Base-by-base conservation (phyloP, 2,329 filamentous ascomycete species). In the Herpotrichia juniperi region DNA sequence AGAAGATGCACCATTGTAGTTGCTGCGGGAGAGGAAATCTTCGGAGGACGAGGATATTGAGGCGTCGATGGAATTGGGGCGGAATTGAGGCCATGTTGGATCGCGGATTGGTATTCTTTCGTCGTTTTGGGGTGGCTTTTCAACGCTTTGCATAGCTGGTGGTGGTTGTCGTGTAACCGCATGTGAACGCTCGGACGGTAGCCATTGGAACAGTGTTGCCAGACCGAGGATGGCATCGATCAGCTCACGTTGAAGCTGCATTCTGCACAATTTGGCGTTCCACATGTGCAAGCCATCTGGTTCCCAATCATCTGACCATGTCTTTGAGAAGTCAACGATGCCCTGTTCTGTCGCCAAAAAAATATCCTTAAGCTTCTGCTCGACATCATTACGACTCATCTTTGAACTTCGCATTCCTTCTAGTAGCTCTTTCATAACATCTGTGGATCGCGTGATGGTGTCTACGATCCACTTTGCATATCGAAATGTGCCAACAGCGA, bases 41-140 rank as follows among this genome's bases (percentile, higher is more conserved):
- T 40, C 37, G 21, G 21, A 24, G 4, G 10, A 40, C 14, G 37
- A 40, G 26, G 26, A 61, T 22, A 19, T 69, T 62, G 4, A 51
- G n/a, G n/a, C n/a, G n/a, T n/a, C 53, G 4, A 58, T 54, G 26
- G 72, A 77, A 57, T 87, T 83, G n/a, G 86, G 87, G 5, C 84
- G 80, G 64, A 88, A 88, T 61, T 90, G 87, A 8, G 87, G 87
- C 69, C 89, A 77, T 0, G 87, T 89, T 7, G 84, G 84, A 60
- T 90, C 87, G 7, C 76, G 59, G 35, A 50, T 51, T 12, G 24
- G 26, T 25, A 34, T 2, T 34, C 31, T n/a, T 24, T 25, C 11
- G 14, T 30, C 11, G 9, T 46, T 5, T 12, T n/a, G 26, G 43
- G 6, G 34, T 2, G 43, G 21, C 19, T n/a, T 16, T 24, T 35